A percentile compares a stretch with the other conserved stretches of the same genome.
Conservation (phyloP, 2,329 filamentous ascomycete species). For the Aspergillus tamarii region DNA sequence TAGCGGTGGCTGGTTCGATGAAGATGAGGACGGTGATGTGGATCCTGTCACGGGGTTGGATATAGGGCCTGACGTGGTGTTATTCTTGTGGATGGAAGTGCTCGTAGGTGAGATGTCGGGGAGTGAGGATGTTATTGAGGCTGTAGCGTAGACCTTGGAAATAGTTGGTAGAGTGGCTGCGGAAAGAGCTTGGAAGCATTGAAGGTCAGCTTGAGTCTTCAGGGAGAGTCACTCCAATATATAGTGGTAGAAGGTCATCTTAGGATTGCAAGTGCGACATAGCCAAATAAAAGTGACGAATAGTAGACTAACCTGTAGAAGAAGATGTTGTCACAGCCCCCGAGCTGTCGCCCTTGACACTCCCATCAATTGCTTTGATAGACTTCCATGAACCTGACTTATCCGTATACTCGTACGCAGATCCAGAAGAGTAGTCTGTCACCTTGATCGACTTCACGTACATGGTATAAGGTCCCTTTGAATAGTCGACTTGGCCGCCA, state of each 20-base stretch:
- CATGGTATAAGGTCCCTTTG: constrained; percentile 83
- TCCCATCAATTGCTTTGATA: constrained; percentile 78
- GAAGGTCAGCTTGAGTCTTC: background rate
- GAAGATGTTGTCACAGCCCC: constrained; percentile 43
- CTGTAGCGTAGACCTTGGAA: background rate
- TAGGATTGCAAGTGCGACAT: background rate
- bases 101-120: background rate
- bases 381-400: constrained; percentile 77
- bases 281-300: constrained; percentile 50
- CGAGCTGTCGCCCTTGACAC: constrained; percentile 65
- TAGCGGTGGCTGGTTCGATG: background rate
- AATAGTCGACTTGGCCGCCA: constrained; percentile 81
- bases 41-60: background rate
- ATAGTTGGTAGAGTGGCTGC: background rate
- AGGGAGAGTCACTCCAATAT: too few species aligned
- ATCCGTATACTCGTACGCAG: constrained; percentile 79
- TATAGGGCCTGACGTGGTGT: background rate
- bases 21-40: background rate
- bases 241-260: background rate
- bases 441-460: constrained; percentile 74
- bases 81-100: background rate
- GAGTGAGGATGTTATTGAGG: background rate
- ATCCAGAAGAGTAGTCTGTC: constrained; percentile 91
- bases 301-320: constrained; percentile 64
- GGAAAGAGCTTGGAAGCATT: background rate